These are phyloP conservation scores for Leishmania arabica DNA, from an alignment of 208 protist genomes.

Conservation along the genomic window DNA sequence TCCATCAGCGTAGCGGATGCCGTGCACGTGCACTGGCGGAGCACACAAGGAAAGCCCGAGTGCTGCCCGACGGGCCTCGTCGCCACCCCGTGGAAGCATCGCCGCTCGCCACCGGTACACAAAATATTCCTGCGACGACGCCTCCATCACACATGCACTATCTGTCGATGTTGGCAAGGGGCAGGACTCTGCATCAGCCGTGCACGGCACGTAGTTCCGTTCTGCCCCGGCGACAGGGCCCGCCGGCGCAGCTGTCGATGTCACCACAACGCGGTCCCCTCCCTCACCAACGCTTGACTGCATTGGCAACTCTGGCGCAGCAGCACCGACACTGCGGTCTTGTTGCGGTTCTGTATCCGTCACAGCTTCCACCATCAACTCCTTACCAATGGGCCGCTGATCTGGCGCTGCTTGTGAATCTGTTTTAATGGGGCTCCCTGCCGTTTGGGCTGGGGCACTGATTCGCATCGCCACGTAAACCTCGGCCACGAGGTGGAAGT, in stretches of 20 bases:
- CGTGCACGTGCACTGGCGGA: constrained; percentile 39
- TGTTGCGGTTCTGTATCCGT: not conserved
- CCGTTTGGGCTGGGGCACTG: constrained; percentile 2
- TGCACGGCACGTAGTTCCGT: not conserved
- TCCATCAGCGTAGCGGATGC: constrained; percentile 52
- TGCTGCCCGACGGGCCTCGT: constrained; percentile 70
- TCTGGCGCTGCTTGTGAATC: not conserved
- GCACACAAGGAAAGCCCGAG: constrained; percentile 59
- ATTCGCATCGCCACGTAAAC: constrained; percentile 69
- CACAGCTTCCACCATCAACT: no score
- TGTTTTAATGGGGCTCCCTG: not conserved
- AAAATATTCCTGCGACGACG: constrained; percentile 33
- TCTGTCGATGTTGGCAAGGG: not conserved
- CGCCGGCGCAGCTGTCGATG: not conserved
- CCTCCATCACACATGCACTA: not conserved
- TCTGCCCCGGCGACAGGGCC: not conserved
- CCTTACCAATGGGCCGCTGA: not conserved
- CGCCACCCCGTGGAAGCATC: constrained; percentile 28
- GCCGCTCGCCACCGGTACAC: constrained; percentile 69
- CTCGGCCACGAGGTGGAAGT: constrained; percentile 69
- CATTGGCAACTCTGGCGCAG: not conserved
- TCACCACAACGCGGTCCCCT: not conserved
- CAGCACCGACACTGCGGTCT: not conserved
- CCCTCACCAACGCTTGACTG: not conserved
- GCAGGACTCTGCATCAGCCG: not conserved